A percentile compares a stretch with the other conserved stretches of the same genome.
These are phyloP conservation scores for Asterochloris sp. DNA, from an alignment of 139 green algal genomes.

Conservation along the genomic window DNA sequence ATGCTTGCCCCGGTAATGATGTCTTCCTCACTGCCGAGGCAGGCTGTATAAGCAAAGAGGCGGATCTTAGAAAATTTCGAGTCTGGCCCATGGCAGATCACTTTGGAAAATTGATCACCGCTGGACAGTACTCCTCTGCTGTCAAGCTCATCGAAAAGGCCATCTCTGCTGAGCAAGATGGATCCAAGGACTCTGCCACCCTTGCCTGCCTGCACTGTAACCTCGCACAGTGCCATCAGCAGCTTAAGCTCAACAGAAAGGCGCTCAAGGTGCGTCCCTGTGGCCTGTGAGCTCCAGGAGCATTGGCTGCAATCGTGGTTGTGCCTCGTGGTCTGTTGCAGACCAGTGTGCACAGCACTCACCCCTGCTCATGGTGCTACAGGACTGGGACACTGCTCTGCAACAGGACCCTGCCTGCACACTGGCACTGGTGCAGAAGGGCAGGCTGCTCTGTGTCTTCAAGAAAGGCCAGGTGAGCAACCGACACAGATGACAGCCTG, in stretches of 20 bases:
- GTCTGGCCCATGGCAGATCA: background rate
- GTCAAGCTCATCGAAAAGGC: slow-evolving; percentile 8
- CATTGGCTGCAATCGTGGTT: background rate
- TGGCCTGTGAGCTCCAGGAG: background rate
- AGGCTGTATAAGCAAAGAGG: background rate
- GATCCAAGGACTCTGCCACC: background rate
- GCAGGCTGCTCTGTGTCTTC: slow-evolving; percentile 55
- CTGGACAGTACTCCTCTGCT: slow-evolving; percentile 7
- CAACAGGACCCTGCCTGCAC: slow-evolving; percentile 19
- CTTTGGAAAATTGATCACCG: background rate
- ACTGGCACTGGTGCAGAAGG: slow-evolving; percentile 50
- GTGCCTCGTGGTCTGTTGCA: background rate
- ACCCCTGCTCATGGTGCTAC: slow-evolving; percentile 64
- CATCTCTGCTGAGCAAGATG: background rate
- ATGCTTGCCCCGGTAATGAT: too few relatives aligned
- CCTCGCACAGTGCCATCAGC: slow-evolving; percentile 55
- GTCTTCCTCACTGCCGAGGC: too few relatives aligned
- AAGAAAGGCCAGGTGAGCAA: slow-evolving; percentile 50
- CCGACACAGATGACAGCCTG: background rate
- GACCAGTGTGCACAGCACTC: too few relatives aligned
- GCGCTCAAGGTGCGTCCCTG: slow-evolving; percentile 63
- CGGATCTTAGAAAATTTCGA: background rate
- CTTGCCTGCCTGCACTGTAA: slow-evolving; percentile 45
- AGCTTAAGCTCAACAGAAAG: slow-evolving; percentile 64
- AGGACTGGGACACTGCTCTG: slow-evolving; percentile 23